These are phyloP conservation scores for Elsinoe ampelina DNA, from an alignment of 2,329 filamentous ascomycete species.

Conservation along the genomic window DNA sequence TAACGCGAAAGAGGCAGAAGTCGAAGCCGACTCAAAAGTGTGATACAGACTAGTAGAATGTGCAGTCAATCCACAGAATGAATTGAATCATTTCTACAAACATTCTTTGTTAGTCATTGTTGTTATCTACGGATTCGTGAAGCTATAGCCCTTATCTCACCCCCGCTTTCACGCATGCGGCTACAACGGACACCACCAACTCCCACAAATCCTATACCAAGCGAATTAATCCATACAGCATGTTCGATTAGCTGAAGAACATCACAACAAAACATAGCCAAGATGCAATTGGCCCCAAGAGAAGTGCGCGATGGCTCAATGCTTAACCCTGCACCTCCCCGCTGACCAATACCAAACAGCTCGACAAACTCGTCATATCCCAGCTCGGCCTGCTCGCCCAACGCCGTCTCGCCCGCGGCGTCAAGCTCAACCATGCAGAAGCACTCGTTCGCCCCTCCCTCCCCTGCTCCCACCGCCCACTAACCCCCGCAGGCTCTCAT, in stretches of 20 bases:
- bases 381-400: slow-evolving; percentile 84
- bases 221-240: not conserved
- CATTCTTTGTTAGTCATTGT: not conserved
- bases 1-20: not conserved
- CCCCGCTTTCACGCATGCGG: not conserved
- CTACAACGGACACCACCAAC: not conserved
- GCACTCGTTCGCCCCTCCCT: slow-evolving; percentile 51
- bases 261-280: slow-evolving; percentile 1
- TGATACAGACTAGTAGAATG: not conserved
- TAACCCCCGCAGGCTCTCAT: slow-evolving; percentile 58
- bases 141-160: slow-evolving; percentile 3
- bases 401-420: slow-evolving; percentile 73
- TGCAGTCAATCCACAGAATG: too few relatives aligned
- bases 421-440: slow-evolving; percentile 84
- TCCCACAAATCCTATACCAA: not conserved
- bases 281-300: slow-evolving; percentile 30
- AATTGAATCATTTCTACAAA: too few relatives aligned
- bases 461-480: slow-evolving; percentile 12
- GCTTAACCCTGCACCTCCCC: not conserved
- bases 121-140: not conserved
- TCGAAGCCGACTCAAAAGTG: not conserved
- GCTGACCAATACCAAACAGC: slow-evolving; percentile 40
- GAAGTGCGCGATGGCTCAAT: slow-evolving; percentile 22
- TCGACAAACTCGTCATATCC: slow-evolving; percentile 92
- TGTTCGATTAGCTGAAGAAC: not conserved